Conservation (phyloP, 2,329 filamentous ascomycete genomes). For the Fusarium multiceps region DNA sequence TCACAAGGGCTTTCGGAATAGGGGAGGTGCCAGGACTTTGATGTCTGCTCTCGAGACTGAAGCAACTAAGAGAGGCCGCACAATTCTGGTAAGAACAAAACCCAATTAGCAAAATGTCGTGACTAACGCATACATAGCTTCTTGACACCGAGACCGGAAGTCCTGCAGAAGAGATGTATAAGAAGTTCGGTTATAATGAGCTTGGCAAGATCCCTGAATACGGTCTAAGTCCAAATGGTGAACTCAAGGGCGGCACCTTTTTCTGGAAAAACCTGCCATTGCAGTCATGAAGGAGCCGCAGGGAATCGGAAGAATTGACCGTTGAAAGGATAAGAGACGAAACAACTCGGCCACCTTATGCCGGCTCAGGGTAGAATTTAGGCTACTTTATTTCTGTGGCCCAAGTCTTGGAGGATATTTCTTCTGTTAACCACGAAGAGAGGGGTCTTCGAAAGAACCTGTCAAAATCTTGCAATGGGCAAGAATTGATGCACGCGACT, state of each 20-base stretch:
- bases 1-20: conserved; percentile 60
- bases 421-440: too few species aligned
- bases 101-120: too few species aligned
- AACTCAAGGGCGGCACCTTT: conserved; percentile 63
- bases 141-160: conserved; percentile 65
- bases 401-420: too few species aligned
- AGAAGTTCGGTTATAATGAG: conserved; percentile 66
- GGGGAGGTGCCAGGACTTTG: conserved; percentile 63
- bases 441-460: not conserved
- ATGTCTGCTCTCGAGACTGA: conserved; percentile 67
- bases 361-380: too few species aligned
- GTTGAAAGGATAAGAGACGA: too few species aligned
- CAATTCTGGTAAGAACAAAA: conserved; percentile 59
- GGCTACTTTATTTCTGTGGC: too few species aligned
- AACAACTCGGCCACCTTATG: too few species aligned
- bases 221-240: conserved; percentile 61
- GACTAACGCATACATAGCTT: conserved; percentile 31
- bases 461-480: not conserved
- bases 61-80: conserved; percentile 60
- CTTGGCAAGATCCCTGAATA: conserved; percentile 67
- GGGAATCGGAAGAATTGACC: too few species aligned
- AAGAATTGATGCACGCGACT: not conserved
- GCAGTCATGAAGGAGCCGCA: conserved; percentile 11
- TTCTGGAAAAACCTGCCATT: conserved; percentile 68
- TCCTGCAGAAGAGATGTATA: conserved; percentile 65